phyloP scores from a whole-genome alignment of 129 eudicot genomes.

The Centella asiatica region DNA sequence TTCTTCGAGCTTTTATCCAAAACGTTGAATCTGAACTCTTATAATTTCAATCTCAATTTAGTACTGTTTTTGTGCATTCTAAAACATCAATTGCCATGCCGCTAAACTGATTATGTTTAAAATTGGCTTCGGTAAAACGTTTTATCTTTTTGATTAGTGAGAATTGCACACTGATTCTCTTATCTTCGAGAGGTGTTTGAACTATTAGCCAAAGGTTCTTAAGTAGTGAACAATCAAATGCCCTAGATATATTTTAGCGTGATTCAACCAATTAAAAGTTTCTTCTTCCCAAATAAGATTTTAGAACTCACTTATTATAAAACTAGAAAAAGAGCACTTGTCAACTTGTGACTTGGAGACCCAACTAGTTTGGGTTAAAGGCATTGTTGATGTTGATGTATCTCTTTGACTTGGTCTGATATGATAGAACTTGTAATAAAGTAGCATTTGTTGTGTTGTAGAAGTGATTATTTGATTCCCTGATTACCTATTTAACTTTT shows the following conservation, averaged over 20 bases:
- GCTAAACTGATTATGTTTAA: neutral
- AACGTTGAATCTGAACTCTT: too few relatives aligned
- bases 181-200: too few relatives aligned
- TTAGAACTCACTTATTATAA: too few relatives aligned
- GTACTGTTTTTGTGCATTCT: neutral
- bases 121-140: neutral
- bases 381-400: neutral
- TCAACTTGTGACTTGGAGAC: too few relatives aligned
- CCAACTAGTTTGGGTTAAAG: too few relatives aligned
- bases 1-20: too few relatives aligned
- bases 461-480: neutral
- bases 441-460: neutral
- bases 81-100: neutral
- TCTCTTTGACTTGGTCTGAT: neutral
- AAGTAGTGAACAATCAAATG: too few relatives aligned
- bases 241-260: too few relatives aligned
- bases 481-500: neutral
- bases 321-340: too few relatives aligned
- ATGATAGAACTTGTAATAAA: neutral
- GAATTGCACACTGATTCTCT: neutral
- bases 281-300: too few relatives aligned
- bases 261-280: too few relatives aligned
- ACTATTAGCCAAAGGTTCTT: too few relatives aligned
- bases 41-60: neutral
- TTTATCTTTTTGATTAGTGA: neutral